Percentiles rank a stretch among this genome's conserved stretches.
Evolutionary conservation across 192 early-diverging fungal species (phyloP).

Genomic region (Entophlyctis helioformis): DNA sequence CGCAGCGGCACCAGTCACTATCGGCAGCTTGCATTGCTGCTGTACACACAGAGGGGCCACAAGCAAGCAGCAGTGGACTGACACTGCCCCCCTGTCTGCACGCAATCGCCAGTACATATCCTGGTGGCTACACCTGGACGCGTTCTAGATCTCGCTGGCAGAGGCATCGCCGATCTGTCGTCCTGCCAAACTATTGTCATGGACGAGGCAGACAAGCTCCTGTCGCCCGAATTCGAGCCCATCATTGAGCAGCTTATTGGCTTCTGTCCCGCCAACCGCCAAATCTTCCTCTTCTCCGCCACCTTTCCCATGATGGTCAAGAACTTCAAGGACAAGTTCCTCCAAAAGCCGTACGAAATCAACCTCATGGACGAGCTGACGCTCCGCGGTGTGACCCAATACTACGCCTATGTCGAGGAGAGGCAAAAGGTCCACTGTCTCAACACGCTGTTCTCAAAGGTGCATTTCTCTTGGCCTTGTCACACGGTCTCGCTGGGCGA

Average conservation of each 20-base stretch:
- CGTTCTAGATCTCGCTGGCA: constrained; percentile 91
- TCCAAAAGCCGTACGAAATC: constrained; percentile 95
- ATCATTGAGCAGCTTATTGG: constrained; percentile 94
- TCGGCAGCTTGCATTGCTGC: no score
- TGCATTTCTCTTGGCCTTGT: constrained; percentile 9
- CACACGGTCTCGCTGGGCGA: background rate
- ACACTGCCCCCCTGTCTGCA: no score
- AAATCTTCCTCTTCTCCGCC: constrained; percentile 93
- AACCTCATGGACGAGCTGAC: constrained; percentile 99
- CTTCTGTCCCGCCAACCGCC: constrained; percentile 77
- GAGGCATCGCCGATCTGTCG: constrained; percentile 84
- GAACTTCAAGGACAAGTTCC: constrained; percentile 92
- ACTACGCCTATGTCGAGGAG: constrained; percentile 99
- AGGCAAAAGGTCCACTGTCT: constrained; percentile 94
- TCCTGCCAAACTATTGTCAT: constrained; percentile 88
- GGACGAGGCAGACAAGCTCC: constrained; percentile 98
- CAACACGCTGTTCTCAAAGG: constrained; percentile 85
- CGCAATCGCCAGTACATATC: constrained; percentile 82
- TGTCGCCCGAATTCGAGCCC: constrained; percentile 96
- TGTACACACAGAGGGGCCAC: no score
- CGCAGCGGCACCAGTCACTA: no score
- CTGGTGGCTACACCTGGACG: constrained; percentile 96
- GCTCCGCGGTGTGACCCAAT: constrained; percentile 94
- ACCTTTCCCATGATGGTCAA: constrained; percentile 99
- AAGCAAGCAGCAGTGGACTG: no score